Evolutionary conservation across 2,329 filamentous ascomycete genomes (phyloP).

Genomic region (Fusarium sterilihyphosum): DNA sequence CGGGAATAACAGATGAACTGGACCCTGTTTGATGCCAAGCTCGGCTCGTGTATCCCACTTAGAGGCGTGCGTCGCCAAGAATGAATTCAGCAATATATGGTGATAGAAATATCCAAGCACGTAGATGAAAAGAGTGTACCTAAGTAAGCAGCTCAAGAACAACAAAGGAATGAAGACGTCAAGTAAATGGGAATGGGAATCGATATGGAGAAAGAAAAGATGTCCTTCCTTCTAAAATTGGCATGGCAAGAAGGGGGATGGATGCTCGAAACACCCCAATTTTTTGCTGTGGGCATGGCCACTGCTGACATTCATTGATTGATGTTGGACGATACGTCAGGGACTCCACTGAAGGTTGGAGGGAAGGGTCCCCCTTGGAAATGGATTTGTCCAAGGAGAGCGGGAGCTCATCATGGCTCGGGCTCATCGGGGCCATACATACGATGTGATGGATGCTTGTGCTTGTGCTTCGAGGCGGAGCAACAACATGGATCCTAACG

Average conservation of each 20-base stretch:
- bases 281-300: conserved; percentile 18
- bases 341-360: conserved; percentile 20
- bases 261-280: conserved; percentile 10
- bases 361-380: conserved; percentile 16
- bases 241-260: conserved; percentile 6
- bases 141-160: background rate
- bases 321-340: conserved; percentile 24
- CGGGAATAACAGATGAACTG: conserved; percentile 2
- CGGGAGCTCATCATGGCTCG: conserved; percentile 1
- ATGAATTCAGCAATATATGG: conserved; percentile 9
- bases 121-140: conserved; percentile 6
- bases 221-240: conserved; percentile 8
- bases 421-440: background rate
- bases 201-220: background rate
- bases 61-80: conserved; percentile 17
- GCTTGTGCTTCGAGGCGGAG: conserved; percentile 1
- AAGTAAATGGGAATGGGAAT: background rate
- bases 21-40: conserved; percentile 11
- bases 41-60: conserved; percentile 22
- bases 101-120: conserved; percentile 1
- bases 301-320: background rate
- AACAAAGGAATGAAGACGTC: conserved; percentile 1
- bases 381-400: conserved; percentile 25
- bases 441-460: background rate
- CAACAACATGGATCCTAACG: background rate